Base-by-base conservation (phyloP, 2,329 filamentous ascomycete genomes). In the Ceratocystis cubensis region DNA sequence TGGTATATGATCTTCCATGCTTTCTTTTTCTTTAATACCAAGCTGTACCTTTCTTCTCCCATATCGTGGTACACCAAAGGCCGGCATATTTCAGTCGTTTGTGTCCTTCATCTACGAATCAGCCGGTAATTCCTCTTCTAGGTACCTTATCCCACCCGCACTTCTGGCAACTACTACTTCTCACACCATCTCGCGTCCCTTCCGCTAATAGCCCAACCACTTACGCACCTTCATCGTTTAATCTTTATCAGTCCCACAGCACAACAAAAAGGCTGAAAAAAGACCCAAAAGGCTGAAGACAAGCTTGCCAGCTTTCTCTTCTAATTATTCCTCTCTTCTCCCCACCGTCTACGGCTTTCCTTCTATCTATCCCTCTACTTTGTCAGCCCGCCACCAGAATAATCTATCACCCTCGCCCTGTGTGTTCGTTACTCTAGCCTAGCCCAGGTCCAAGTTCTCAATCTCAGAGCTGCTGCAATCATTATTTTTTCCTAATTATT, bases 401-500 rank as follows among this genome's bases (percentile, higher is more conserved):
- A 25, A 63, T 37, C 45, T 20, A 50, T 63, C 25, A 33, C 53
- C 53, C 50, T 50, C 8, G 45, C 25, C 61, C 61, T 63, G 46
- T 33, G 53, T 28, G 53, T 33, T 33, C 44, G 44, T 20, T n/a
- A 17, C 33, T 50, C 17, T 37, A 45, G n/a, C 59, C 30, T 30
- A 41, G 61, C 61, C 41, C 22, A 25, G 44, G 61, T 44, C 61
- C 45, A 63, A 25, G 33, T 37, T 13, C 33, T 37, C 33, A 37
- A 25, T 48, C 61, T 50, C 15, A 13, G 5, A 37, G 46, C 6
- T 28, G 22, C 30, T 28, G 15, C 30, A 41, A 56, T 53, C 48
- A 48, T 25, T 64, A n/a, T 56, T 37, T 57, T 25, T 57, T 57
- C 63, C 37, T 57, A 22, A 17, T 57, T 57, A 53, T 53, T 22